These are phyloP conservation scores for Ascochyta pisi DNA, from an alignment of 2,329 filamentous ascomycete genomes.

Conservation along the genomic window DNA sequence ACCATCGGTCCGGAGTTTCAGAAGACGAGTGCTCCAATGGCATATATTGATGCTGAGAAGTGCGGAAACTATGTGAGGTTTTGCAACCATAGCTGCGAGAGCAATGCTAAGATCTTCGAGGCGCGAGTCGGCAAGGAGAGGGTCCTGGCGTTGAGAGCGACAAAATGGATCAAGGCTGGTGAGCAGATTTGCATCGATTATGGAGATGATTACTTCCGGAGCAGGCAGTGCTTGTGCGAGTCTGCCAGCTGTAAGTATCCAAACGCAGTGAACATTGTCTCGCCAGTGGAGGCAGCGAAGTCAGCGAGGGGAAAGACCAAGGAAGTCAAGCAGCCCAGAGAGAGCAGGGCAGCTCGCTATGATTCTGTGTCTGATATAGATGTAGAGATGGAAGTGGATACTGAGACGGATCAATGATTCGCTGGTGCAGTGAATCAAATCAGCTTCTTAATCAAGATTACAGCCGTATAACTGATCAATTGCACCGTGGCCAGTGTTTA, in stretches of 20 bases:
- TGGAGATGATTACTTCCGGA: constrained; percentile 10
- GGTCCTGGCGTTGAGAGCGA: constrained; percentile 5
- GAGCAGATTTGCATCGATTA: constrained; percentile 14
- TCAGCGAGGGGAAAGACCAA: neutral
- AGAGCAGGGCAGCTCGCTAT: neutral
- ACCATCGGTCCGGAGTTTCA: constrained; percentile 10
- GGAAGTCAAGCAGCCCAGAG: neutral
- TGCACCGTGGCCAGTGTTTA: too few relatives aligned
- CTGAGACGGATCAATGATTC: neutral
- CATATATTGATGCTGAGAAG: constrained; percentile 12
- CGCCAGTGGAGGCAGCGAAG: too few relatives aligned
- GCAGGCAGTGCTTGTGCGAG: constrained; percentile 7
- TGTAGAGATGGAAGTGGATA: neutral
- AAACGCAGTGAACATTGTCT: neutral
- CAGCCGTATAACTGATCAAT: too few relatives aligned
- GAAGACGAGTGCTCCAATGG: neutral
- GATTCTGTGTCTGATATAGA: neutral
- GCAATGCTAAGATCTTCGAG: constrained; percentile 11
- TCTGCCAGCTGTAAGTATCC: constrained; percentile 7
- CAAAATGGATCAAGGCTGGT: constrained; percentile 1
- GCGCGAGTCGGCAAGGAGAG: constrained; percentile 9
- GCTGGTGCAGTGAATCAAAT: too few relatives aligned
- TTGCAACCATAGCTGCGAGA: constrained; percentile 18
- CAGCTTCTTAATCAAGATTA: too few relatives aligned
- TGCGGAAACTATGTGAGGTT: constrained; percentile 16